phyloP scores from a whole-genome alignment of 176 grass and related monocot genomes.

The Aegilops longissima region DNA sequence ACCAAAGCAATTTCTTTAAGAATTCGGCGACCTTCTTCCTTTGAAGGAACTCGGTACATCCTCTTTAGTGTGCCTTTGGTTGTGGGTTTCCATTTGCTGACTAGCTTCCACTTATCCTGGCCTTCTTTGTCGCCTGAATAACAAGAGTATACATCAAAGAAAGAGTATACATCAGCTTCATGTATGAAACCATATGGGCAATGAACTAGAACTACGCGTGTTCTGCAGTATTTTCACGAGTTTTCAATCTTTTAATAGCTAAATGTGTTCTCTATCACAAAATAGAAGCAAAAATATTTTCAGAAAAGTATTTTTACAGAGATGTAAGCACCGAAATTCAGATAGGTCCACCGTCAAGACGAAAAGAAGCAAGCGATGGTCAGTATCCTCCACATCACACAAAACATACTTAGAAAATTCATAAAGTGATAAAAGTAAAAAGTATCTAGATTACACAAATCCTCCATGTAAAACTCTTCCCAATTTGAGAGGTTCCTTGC shows the following conservation, averaged over 20 bases:
- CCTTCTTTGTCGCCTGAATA: slow-evolving; percentile 64
- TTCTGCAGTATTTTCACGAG: not conserved
- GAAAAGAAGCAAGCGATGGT: not conserved
- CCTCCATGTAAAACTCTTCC: not conserved
- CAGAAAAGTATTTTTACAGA: not conserved
- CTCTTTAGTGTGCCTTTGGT: slow-evolving; percentile 94
- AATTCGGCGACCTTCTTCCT: slow-evolving; percentile 71
- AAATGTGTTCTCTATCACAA: not conserved
- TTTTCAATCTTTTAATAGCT: not conserved
- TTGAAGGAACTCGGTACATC: slow-evolving; percentile 83
- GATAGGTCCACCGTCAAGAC: not conserved
- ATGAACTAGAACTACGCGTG: not conserved
- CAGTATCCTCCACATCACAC: not conserved
- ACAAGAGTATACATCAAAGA: not conserved
- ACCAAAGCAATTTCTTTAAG: slow-evolving; percentile 82
- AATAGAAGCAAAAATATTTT: not conserved
- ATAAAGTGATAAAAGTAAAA: not conserved
- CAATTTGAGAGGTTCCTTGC: not conserved
- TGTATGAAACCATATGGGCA: not conserved
- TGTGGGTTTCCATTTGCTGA: slow-evolving; percentile 91
- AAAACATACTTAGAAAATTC: not conserved
- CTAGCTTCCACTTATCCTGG: slow-evolving; percentile 60
- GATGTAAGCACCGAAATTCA: not conserved
- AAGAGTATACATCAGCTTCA: not conserved
- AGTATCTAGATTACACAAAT: not conserved